These are phyloP conservation scores for Lentinula lateritia DNA, from an alignment of 768 basidiomycete species.

Conservation along the genomic window DNA sequence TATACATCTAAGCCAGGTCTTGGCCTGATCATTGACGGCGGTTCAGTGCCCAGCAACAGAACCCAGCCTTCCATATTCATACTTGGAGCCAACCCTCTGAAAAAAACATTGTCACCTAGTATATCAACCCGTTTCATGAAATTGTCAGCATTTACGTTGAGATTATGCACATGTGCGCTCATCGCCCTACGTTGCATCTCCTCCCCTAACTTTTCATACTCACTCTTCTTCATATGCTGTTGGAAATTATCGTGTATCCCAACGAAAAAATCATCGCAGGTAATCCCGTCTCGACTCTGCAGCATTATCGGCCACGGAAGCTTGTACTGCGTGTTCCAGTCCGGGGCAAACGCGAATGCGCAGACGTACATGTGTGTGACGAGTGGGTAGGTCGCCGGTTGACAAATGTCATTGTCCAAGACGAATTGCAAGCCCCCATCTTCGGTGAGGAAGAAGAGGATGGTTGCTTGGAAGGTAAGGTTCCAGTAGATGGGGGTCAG, in stretches of 20 bases:
- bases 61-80: slow-evolving; percentile 43
- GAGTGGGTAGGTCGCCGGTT: slow-evolving; percentile 63
- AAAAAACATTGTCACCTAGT: slow-evolving; percentile 41
- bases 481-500: slow-evolving; percentile 40
- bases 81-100: slow-evolving; percentile 49
- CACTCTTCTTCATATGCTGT: slow-evolving; percentile 25
- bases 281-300: slow-evolving; percentile 39
- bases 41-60: slow-evolving; percentile 13
- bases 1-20: background rate
- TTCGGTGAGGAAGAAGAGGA: slow-evolving; percentile 23
- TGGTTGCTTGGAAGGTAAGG: slow-evolving; percentile 23
- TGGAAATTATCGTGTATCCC: slow-evolving; percentile 42
- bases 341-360: slow-evolving; percentile 42
- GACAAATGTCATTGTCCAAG: slow-evolving; percentile 32
- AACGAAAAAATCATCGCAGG: slow-evolving; percentile 43
- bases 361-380: slow-evolving; percentile 52
- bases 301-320: slow-evolving; percentile 57
- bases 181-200: slow-evolving; percentile 25
- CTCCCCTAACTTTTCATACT: slow-evolving; percentile 29
- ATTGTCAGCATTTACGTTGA: slow-evolving; percentile 13
- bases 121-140: slow-evolving; percentile 39
- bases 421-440: slow-evolving; percentile 20
- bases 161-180: slow-evolving; percentile 23
- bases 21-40: background rate
- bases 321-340: slow-evolving; percentile 9